Base-by-base conservation (phyloP, 305 asterid species). In the Striga hermonthica region DNA sequence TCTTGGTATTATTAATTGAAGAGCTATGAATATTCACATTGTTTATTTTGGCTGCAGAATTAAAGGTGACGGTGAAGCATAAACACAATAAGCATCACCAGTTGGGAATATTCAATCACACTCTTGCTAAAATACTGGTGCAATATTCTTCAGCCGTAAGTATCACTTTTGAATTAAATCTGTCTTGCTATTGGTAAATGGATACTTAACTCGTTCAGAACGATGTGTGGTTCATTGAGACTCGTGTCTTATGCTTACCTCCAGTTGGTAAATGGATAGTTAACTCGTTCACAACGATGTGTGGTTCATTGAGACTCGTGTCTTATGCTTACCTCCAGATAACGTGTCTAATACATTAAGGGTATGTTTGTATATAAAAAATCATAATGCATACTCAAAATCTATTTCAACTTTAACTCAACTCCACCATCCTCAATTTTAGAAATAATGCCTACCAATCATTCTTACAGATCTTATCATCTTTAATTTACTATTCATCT, bases 141-240 rank as follows among this genome's bases (percentile, higher is more conserved):
- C 88, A 90, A 74, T 93, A 90, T 84, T 96, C 99, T 68, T 90
- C 98, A 13, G 99, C 97, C 34, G 98, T 94, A 82, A 85, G 96
- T 67, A 75, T 71, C 54, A 22, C 49, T 57, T 3, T 34, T 37
- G 57, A 57, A 52, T 50, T 45, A 57, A 59, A 54, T 54, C 2
- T 41, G 37, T 67, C 38, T 41, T 6, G 41, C 52, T 65, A 48
- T 50, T 65, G 64, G 66, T 60, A 60, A 66, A 63, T 73, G 34
- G 44, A 53, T 8, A 56, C 50, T 54, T 67, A 11, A 69, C 44
- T 13, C 36, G 55, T 56, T 49, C 5, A 39, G 3, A 15, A 6
- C 7, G 7, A 37, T 49, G 3, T 52, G 7, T 28, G 28, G 61
- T 38, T 35, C 36, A 12, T 54, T 63, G 36, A 7, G 57, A n/a